These are phyloP conservation scores for Aspergillus sp. DNA, from an alignment of 2,329 filamentous ascomycete genomes.

Conservation along the genomic window DNA sequence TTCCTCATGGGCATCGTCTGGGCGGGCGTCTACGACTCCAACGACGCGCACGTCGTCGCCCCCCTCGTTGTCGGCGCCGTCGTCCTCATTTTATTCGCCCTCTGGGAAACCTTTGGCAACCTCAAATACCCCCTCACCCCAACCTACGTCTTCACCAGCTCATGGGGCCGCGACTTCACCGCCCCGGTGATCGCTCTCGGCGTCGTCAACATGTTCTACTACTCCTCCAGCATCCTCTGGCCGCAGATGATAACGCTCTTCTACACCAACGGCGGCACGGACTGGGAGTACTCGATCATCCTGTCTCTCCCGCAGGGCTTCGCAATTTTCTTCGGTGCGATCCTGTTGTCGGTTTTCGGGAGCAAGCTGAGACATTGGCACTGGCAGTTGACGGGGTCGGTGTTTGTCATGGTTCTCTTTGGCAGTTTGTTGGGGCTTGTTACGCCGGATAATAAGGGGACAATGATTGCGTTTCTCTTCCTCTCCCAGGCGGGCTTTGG, in stretches of 20 bases:
- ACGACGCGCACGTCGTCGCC: too few species aligned
- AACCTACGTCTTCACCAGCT: slow-evolving; percentile 47
- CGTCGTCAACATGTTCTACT: slow-evolving; percentile 59
- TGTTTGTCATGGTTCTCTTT: slow-evolving; percentile 55
- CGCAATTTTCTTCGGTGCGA: slow-evolving; percentile 37
- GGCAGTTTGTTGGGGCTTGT: slow-evolving; percentile 51
- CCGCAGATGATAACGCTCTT: slow-evolving; percentile 55
- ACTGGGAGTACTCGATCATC: slow-evolving; percentile 41
- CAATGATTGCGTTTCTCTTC: slow-evolving; percentile 54
- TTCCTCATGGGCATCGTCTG: too few species aligned
- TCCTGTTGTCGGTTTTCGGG: slow-evolving; percentile 48
- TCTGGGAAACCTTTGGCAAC: too few species aligned
- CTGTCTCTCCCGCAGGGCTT: slow-evolving; percentile 49
- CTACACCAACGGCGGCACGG: slow-evolving; percentile 39
- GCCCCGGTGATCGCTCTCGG: slow-evolving; percentile 40
- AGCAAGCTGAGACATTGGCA: slow-evolving; percentile 52
- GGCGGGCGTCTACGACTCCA: too few species aligned
- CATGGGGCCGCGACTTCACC: slow-evolving; percentile 40
- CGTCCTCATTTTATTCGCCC: too few species aligned
- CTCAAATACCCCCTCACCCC: too few species aligned
- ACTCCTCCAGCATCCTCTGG: slow-evolving; percentile 50
- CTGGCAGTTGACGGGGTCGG: slow-evolving; percentile 51
- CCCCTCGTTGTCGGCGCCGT: too few species aligned
- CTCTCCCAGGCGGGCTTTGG: slow-evolving; percentile 52
- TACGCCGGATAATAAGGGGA: slow-evolving; percentile 49